phyloP scores from a whole-genome alignment of 495 filamentous ascomycete genomes.

The Hypoxylon crocopeplum region DNA sequence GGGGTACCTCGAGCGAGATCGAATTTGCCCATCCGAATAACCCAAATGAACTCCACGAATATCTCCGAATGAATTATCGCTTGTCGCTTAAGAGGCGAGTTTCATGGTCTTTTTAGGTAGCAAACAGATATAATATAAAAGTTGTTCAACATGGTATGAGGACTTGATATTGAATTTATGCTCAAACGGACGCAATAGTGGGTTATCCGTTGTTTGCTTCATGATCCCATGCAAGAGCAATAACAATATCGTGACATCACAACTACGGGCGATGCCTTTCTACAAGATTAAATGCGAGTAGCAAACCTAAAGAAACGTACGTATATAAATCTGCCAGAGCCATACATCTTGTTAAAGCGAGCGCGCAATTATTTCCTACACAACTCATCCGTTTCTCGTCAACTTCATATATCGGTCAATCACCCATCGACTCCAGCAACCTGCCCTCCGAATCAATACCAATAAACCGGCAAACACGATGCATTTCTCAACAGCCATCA shows the following conservation, averaged over 20 bases:
- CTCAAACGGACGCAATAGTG: not conserved
- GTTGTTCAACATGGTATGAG: no score
- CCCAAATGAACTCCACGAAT: no score
- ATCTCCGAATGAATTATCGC: no score
- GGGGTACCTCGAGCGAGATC: no score
- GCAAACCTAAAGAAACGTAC: no score
- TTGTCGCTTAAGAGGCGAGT: no score
- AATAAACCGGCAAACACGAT: slow-evolving; percentile 4
- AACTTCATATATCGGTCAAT: not conserved
- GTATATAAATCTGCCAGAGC: no score
- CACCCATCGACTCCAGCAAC: not conserved
- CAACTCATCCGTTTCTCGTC: not conserved
- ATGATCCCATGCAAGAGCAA: not conserved
- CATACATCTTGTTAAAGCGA: not conserved
- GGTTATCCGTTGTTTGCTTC: slow-evolving; percentile 5
- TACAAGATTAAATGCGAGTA: not conserved
- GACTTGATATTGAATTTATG: no score
- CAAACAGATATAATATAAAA: no score
- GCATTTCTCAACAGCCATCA: slow-evolving; percentile 4
- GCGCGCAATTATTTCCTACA: not conserved
- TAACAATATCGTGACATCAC: slow-evolving; percentile 24
- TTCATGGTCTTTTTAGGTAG: no score
- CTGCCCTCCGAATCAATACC: not conserved
- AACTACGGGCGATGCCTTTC: not conserved
- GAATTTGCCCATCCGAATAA: no score